Evolutionary conservation across 2,329 filamentous ascomycete species (phyloP), one percentile per base, ranked within the genome.

Genomic region (Penicillium expansum): DNA sequence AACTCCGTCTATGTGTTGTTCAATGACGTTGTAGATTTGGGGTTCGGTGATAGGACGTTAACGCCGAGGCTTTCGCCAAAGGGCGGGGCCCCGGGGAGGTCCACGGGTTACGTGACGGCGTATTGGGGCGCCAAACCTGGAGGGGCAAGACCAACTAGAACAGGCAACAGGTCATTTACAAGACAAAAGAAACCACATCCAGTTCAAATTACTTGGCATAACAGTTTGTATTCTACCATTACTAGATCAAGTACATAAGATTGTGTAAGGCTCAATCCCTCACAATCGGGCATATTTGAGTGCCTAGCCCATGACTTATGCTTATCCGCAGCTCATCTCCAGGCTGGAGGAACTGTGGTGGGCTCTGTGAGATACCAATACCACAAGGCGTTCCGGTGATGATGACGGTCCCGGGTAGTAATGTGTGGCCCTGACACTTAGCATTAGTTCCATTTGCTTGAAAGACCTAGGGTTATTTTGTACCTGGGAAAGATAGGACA

Each of bases 341-440:
- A 2, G 54, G 53, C 11, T 61, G 56, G 9, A 61, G 52, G 20
- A 61, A 61, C 4, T 20, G 39, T 10, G 56, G 56, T n/a, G 53
- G 56, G 10, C 29, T 52, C 38, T 61, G 56, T 20, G 59, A 61
- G 16, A 61, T 52, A 6, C 57, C 55, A 27, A 60, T 62, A 3
- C 59, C 57, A 37, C 57, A 62, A 24, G 57, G 59, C 5, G 59
- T 60, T 10, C 57, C 59, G 5, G 59, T 62, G 27, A 62, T 62
- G 37, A 62, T 60, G 6, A 60, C 48, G 7, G 59, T 62, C 32
- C 57, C 55, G 11, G 58, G 58, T 7, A 54, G 27, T 20, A 58
- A 38, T 18, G 55, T 60, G 32, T 60, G 58, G 24, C 58, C 58
- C 58, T 60, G 22, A 30, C 5, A 38, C 5, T 32, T 11, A 18